Base-by-base conservation (phyloP, 495 filamentous ascomycete genomes). In the Penicillium flavigenum region DNA sequence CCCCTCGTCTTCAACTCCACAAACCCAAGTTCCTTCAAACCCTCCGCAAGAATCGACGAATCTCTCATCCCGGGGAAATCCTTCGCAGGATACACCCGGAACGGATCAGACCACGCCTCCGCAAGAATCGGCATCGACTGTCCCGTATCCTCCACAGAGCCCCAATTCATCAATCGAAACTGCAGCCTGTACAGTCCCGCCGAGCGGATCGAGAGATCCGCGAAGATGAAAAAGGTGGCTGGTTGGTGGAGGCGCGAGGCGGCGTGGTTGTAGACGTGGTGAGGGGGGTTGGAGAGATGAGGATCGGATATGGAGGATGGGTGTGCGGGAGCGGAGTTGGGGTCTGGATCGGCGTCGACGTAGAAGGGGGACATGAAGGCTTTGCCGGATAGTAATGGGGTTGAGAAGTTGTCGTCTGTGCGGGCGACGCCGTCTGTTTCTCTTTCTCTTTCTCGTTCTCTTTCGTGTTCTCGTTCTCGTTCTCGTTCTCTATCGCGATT, bases 31-130 rank as follows among this genome's bases (percentile, higher is more conserved):
- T 75, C 71, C 64, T 75, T 78, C 60, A 77, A 56, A 7, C 71
- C 70, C 53, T 72, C 67, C 0, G 72, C 69, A 4, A 79, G 60
- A 59, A 62, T 60, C 6, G 72, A 76, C 3, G 76, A 79, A 32
- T 76, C 85, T 52, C 85, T 78, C 94, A 98, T 96, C 8, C 94
- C 93, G 0, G 91, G 90, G 60, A 98, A 98, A 69, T 97, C 93
- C 68, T 97, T 97, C n/a, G 93, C 91, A 19, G 90, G 91, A 70
- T 87, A 96, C 20, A 97, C 94, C 22, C 86, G 85, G 67, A 98
- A 97, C 9, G 85, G 76, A 42, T 90, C 86, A 58, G 88, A 92
- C 81, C 89, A 85, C 16, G 81, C 81, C 31, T 83, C 79, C 0
- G 86, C 84, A 6, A 88, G 75, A 24, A 90, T 84, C 11, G 85